phyloP scores from a whole-genome alignment of 192 early-diverging fungal genomes.

The Lunasporangiospora selenospora region DNA sequence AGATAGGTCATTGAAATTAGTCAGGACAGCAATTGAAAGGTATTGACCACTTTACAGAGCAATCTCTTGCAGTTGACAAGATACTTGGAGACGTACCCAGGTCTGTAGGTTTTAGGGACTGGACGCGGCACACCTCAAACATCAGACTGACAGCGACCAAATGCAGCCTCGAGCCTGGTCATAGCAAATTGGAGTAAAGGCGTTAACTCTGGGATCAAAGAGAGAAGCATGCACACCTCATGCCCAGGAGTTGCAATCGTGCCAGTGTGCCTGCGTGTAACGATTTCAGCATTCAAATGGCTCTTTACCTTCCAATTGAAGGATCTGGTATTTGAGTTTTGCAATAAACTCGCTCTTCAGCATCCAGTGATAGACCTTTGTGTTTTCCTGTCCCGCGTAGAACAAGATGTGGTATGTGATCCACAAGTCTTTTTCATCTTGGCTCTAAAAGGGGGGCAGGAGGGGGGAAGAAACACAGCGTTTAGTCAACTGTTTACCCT shows the following conservation, averaged over 20 bases:
- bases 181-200: too few species aligned
- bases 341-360: slow-evolving; percentile 44
- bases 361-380: slow-evolving; percentile 52
- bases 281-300: too few species aligned
- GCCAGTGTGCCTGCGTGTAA: too few species aligned
- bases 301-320: slow-evolving; percentile 27
- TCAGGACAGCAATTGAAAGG: neutral
- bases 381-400: slow-evolving; percentile 55
- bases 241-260: too few species aligned
- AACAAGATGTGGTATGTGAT: slow-evolving; percentile 54
- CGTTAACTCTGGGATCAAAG: too few species aligned
- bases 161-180: slow-evolving; percentile 43
- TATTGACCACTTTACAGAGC: neutral
- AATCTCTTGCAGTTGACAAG: neutral
- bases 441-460: too few species aligned
- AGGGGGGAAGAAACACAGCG: too few species aligned
- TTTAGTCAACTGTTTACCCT: too few species aligned
- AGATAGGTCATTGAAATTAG: neutral
- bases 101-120: slow-evolving; percentile 57
- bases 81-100: slow-evolving; percentile 47
- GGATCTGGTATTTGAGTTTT: slow-evolving; percentile 58
- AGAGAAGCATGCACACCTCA: too few species aligned
- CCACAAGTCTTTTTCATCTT: slow-evolving; percentile 44
- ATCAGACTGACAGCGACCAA: slow-evolving; percentile 57
- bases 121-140: slow-evolving; percentile 67